Base-by-base conservation (phyloP, 2,329 filamentous ascomycete genomes). In the Thermoascus crustaceus region DNA sequence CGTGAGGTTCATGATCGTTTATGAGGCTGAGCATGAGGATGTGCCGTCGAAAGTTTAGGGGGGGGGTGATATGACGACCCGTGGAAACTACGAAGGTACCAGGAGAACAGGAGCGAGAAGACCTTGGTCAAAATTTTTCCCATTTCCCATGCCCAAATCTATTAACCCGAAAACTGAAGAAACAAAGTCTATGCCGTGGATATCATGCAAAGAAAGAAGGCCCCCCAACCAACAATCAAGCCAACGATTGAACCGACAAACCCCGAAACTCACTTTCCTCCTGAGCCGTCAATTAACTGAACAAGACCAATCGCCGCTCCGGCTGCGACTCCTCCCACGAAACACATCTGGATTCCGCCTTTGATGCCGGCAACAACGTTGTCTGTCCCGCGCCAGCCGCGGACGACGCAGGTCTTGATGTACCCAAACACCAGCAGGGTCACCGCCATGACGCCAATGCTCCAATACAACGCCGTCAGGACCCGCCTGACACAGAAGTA, bases 301-400 rank as follows among this genome's bases (percentile, higher is more conserved):
- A 82, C 76, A 39, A 82, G 71, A 3, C 61, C 69, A 55, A 82
- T 80, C 14, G 78, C 78, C 6, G 78, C 76, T 1, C 73, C 78
- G 1, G 80, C 80, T 4, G 80, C 80, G 37, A 80, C 44, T 9
- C 76, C 73, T 19, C 80, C 80, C 29, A 83, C 72, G 13, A 79
- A 49, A 29, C 80, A 59, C 54, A 81, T 84, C 59, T 82, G 75
- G 18, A 77, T 32, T 0, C 77, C 78, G 5, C 78, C 78, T 58
- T 68, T 71, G 9, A 76, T 47, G 7, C 74, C 76, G 1, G 72
- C 69, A 22, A 63, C 45, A 45, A 73, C 63, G 44, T 71, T 76
- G 4, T 61, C 58, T 25, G 45, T 45, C 1, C 63, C 63, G 22
- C 40, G 42, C 65, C 63, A 67, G 18, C 66, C 65, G n/a, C 63